Percentiles rank a stretch among this genome's conserved stretches.
These are phyloP conservation scores for Talaromyces sp. DNA, from an alignment of 2,329 filamentous ascomycete species.

Conservation along the genomic window DNA sequence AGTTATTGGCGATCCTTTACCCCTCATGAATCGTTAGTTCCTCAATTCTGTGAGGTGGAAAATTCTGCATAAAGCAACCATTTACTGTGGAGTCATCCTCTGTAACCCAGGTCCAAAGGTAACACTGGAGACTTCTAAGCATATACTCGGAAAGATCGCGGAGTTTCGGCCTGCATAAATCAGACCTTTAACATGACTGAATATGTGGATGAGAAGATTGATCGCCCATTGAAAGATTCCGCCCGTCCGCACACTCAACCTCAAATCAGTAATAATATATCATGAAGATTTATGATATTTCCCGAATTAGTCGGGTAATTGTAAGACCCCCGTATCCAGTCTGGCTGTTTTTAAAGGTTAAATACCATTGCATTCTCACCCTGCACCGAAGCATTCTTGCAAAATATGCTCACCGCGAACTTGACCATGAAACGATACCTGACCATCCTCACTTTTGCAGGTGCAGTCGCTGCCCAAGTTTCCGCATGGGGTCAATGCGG, in stretches of 20 bases:
- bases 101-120: not conserved
- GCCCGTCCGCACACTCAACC: not conserved
- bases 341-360: not conserved
- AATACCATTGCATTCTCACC: not conserved
- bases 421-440: slow-evolving; percentile 2
- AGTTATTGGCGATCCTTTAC: not conserved
- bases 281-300: not conserved
- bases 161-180: not conserved
- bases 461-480: not conserved
- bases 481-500: not conserved
- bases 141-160: not conserved
- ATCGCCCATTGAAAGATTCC: not conserved
- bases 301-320: not conserved
- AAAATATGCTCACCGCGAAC: not conserved
- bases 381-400: not conserved
- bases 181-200: not conserved
- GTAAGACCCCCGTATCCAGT: not conserved
- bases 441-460: not conserved
- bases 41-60: not conserved
- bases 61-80: not conserved
- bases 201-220: not conserved
- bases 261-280: not conserved
- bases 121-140: not conserved
- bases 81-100: not conserved
- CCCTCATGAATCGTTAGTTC: not conserved